A percentile compares a stretch with the other conserved stretches of the same genome.
Evolutionary conservation across 2,329 filamentous ascomycete species (phyloP).

Genomic region (Verticillium isaacii): DNA sequence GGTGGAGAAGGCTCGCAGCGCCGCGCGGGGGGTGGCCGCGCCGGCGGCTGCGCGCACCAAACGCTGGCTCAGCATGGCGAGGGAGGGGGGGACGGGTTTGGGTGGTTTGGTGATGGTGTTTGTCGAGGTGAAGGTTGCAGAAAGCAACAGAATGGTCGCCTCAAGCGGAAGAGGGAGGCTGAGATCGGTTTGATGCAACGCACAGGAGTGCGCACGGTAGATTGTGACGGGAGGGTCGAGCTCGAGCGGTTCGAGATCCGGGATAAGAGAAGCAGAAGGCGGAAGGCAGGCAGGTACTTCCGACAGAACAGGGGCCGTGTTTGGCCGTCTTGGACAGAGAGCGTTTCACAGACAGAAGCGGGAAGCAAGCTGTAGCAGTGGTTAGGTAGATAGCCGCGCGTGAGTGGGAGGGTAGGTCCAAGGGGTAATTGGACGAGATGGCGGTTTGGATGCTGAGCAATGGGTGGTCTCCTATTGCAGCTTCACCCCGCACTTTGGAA

Average conservation of each 20-base stretch:
- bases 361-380: conserved; percentile 8
- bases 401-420: neutral
- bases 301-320: conserved; percentile 3
- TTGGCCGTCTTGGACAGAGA: neutral
- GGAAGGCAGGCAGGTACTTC: conserved; percentile 10
- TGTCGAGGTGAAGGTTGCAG: conserved; percentile 1
- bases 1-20: conserved; percentile 49
- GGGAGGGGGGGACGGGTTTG: conserved; percentile 11
- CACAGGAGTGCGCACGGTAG: neutral
- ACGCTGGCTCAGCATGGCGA: conserved; percentile 46
- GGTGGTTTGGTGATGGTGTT: conserved; percentile 1
- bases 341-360: neutral
- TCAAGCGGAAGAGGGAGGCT: neutral
- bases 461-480: neutral
- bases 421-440: neutral
- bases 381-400: neutral
- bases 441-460: neutral
- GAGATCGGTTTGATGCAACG: neutral
- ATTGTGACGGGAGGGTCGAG: neutral
- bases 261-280: neutral
- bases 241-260: neutral
- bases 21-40: conserved; percentile 38
- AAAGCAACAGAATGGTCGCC: neutral
- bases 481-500: neutral
- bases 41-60: conserved; percentile 40